These are phyloP conservation scores for Monilinia polystroma DNA, from an alignment of 2,329 filamentous ascomycete species.

Conservation along the genomic window DNA sequence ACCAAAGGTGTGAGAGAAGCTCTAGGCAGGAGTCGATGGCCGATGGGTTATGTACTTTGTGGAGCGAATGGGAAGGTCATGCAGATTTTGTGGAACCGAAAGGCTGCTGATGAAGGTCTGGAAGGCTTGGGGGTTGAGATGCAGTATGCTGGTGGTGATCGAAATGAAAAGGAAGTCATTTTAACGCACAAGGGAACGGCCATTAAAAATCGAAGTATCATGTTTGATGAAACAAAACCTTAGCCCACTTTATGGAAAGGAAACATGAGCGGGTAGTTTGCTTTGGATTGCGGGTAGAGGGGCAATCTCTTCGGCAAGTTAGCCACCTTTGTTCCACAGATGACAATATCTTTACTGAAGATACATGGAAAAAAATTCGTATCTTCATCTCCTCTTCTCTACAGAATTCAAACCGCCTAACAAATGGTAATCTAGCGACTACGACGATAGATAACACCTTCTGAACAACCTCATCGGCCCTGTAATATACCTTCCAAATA, in stretches of 20 bases:
- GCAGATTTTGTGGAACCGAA: conserved; percentile 73
- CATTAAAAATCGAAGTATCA: conserved; percentile 27
- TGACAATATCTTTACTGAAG: conserved; percentile 11
- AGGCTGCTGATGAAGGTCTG: conserved; percentile 61
- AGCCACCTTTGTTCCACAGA: conserved; percentile 12
- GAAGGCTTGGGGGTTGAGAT: conserved; percentile 56
- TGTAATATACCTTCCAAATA: background rate
- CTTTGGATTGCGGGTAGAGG: background rate
- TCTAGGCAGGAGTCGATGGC: conserved; percentile 63
- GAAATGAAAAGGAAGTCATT: conserved; percentile 45
- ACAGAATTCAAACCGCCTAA: background rate
- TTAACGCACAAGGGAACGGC: conserved; percentile 52
- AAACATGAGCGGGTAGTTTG: conserved; percentile 6
- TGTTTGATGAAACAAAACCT: conserved; percentile 4
- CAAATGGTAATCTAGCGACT: background rate
- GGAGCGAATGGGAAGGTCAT: conserved; percentile 55
- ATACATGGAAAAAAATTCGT: background rate
- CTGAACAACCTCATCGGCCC: background rate
- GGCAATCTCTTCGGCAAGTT: conserved; percentile 14
- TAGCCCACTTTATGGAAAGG: background rate
- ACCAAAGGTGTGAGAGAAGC: conserved; percentile 78
- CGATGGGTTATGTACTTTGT: conserved; percentile 70
- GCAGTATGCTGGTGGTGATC: conserved; percentile 43
- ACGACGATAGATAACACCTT: background rate
- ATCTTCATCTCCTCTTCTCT: background rate